Evolutionary conservation across 805 yeast genomes (phyloP).

Genomic region (Metschnikowia bowlesiae): DNA sequence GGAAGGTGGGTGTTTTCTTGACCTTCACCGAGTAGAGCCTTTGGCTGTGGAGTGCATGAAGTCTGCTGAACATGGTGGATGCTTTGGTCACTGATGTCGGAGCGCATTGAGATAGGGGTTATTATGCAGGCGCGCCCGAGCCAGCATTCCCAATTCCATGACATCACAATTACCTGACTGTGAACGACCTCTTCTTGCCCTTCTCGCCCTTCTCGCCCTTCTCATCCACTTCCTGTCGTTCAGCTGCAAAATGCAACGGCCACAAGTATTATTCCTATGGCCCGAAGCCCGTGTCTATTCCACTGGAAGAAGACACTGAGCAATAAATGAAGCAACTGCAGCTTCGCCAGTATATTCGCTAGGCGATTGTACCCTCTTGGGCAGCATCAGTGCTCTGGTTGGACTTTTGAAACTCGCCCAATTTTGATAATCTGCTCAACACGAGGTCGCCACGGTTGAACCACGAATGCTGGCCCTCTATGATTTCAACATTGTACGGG

Average conservation of each 20-base stretch:
- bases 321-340: too few species aligned
- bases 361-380: background rate
- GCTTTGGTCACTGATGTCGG: background rate
- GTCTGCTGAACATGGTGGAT: background rate
- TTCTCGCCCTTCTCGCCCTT: too few species aligned
- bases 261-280: too few species aligned
- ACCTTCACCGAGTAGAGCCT: constrained; percentile 12
- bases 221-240: too few species aligned
- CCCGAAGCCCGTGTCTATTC: too few species aligned
- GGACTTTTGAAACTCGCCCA: background rate
- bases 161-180: too few species aligned
- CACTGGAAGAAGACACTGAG: too few species aligned
- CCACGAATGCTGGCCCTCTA: constrained; percentile 24
- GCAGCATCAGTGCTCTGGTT: background rate
- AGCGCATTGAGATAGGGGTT: background rate
- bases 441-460: constrained; percentile 30
- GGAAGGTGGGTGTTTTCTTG: constrained; percentile 19
- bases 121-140: background rate
- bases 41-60: background rate
- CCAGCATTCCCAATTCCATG: too few species aligned
- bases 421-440: constrained; percentile 20
- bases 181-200: too few species aligned
- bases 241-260: too few species aligned
- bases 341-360: background rate
- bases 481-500: constrained; percentile 14